Evolutionary conservation across 2,329 filamentous ascomycete genomes (phyloP), one percentile per base, ranked within the genome.

Genomic region (Colletotrichum liriopes): DNA sequence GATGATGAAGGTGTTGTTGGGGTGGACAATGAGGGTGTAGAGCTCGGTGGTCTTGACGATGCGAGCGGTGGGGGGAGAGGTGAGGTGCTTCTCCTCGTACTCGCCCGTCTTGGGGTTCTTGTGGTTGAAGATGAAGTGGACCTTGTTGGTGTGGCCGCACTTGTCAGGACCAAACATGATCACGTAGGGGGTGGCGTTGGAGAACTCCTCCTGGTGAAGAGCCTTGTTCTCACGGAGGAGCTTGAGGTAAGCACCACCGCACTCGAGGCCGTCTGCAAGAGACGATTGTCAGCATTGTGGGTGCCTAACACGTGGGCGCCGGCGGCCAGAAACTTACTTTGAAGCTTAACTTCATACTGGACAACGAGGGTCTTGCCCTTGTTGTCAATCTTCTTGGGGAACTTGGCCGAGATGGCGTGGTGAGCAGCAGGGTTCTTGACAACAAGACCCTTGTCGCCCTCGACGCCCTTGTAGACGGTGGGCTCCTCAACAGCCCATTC

Each of bases 161-260:
- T 98, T 98, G 89, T 99, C 96, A 79, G 96, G 96, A 77, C 96
- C 96, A 83, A 99, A 99, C 96, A 99, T 99, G 90, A 99, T 97
- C 78, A 99, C 94, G 82, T 99, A 99, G 60, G 96, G 96, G 54
- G 96, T 98, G 74, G 93, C 91, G 86, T 99, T 98, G 84, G 94
- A 94, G 89, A 99, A 99, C 88, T 99, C 96, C 76, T 98, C 96
- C 80, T 94, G 91, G 88, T 98, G 94, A 79, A 99, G 94, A 83
- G 94, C 93, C 89, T 96, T 95, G 90, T 96, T 98, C 83, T 99
- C 95, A 79, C 97, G 93, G 77, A 99, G 93, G 77, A 99, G 94
- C 93, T 99, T 99, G 89, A 99, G 89, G 89, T 99, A 99, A 78
- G 96, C 96, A 85, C 96, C 96, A 89, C 96, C 96, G 83, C 96